Conservation (phyloP, 192 early-diverging fungal species). For the Borealophlyctis nickersoniae region DNA sequence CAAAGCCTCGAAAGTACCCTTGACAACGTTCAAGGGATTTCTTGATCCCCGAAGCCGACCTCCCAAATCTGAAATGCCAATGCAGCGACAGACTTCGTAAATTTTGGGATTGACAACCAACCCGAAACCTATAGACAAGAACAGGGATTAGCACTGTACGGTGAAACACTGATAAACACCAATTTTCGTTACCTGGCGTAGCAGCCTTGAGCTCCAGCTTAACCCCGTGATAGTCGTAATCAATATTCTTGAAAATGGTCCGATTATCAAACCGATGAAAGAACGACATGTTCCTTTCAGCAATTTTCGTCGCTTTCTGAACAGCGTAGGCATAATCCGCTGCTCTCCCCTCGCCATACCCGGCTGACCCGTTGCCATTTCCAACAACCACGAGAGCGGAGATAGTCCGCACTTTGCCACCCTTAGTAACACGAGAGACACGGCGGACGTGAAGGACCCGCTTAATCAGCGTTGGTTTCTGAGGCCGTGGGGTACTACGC, state of each 20-base stretch:
- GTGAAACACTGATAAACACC: conserved; percentile 6
- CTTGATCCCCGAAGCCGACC: conserved; percentile 88
- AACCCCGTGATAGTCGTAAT: conserved; percentile 87
- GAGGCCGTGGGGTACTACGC: no score
- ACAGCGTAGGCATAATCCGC: conserved; percentile 75
- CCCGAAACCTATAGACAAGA: conserved; percentile 72
- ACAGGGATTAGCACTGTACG: conserved; percentile 4
- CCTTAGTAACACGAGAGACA: conserved; percentile 42
- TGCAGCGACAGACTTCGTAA: conserved; percentile 91
- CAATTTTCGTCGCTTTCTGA: conserved; percentile 79
- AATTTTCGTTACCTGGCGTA: conserved; percentile 89
- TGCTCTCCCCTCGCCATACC: conserved; percentile 90
- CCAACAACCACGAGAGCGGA: conserved; percentile 95
- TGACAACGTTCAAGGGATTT: conserved; percentile 98
- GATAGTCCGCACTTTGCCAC: conserved; percentile 64
- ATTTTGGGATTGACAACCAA: conserved; percentile 88
- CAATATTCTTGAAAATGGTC: conserved; percentile 84
- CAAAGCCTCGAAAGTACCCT: conserved; percentile 91
- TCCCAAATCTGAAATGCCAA: conserved; percentile 88
- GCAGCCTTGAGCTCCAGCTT: conserved; percentile 73
- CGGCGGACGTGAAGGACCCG: conserved; percentile 47
- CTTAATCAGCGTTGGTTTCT: conserved; percentile 25
- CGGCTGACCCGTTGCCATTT: conserved; percentile 85
- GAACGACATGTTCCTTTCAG: conserved; percentile 81
- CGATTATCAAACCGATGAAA: conserved; percentile 90